A percentile compares a stretch with the other conserved stretches of the same genome.
Conservation (phyloP, 2,329 filamentous ascomycete species). For the Ascosphaera acerosa region DNA sequence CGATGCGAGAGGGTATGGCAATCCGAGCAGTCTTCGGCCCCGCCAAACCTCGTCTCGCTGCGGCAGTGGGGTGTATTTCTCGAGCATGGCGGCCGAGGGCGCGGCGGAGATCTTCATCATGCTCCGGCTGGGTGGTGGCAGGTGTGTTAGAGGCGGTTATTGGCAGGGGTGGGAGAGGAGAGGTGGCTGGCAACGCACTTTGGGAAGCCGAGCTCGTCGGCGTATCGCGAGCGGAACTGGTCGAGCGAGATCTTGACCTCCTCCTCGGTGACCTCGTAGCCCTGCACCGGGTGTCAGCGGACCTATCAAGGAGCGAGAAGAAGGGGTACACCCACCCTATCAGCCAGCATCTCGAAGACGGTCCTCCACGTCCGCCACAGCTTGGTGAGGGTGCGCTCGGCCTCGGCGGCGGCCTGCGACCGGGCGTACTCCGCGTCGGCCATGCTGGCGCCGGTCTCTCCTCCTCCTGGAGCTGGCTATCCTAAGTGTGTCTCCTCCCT, state of each 20-base stretch:
- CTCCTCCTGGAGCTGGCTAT: too few relatives aligned
- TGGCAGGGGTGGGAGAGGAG: too few relatives aligned
- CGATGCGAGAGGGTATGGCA: too few relatives aligned
- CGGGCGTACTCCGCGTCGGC: conserved; percentile 13
- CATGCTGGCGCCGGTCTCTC: conserved; percentile 8
- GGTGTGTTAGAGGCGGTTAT: conserved; percentile 1
- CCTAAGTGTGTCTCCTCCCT: too few relatives aligned
- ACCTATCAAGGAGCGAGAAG: conserved; percentile 3
- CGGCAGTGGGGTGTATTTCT: conserved; percentile 54
- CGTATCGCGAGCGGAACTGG: conserved; percentile 51
- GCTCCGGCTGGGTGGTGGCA: conserved; percentile 38
- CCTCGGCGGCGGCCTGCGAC: conserved; percentile 13
- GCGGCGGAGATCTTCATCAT: conserved; percentile 73
- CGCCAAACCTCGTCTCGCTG: too few relatives aligned
- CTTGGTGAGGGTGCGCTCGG: conserved; percentile 27
- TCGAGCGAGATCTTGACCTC: conserved; percentile 70
- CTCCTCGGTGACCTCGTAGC: conserved; percentile 74
- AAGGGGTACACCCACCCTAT: conserved; percentile 38
- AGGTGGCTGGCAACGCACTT: conserved; percentile 32
- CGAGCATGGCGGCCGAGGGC: conserved; percentile 60
- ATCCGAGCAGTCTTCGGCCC: too few relatives aligned
- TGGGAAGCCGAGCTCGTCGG: conserved; percentile 44
- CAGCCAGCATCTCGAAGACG: conserved; percentile 79
- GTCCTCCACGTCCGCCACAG: conserved; percentile 91
- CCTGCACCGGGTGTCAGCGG: conserved; percentile 26